Conservation (phyloP, 2,329 filamentous ascomycete species). For the Neofusicoccum laricinum region DNA sequence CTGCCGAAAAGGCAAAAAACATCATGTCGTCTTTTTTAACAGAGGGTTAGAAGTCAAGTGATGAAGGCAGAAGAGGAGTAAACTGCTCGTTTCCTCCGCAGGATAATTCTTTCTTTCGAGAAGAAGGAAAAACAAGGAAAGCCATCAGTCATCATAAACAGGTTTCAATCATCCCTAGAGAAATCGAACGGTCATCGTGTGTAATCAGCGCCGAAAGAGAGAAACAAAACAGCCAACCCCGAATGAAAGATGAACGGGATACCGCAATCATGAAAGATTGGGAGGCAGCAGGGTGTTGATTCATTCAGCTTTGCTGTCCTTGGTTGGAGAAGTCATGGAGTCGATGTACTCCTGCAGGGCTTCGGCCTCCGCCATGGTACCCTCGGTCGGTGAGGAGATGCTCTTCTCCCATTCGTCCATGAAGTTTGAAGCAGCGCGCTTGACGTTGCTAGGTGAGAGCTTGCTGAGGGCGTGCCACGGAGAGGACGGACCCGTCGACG, state of each 20-base stretch:
- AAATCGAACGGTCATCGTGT: not conserved
- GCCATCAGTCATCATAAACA: constrained; percentile 1
- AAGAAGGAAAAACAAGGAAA: not conserved
- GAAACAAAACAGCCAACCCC: not conserved
- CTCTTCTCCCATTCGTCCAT: constrained; percentile 87
- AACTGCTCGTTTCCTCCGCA: not conserved
- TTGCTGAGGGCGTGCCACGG: constrained; percentile 71
- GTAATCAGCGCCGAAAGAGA: not conserved
- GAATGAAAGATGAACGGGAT: not conserved
- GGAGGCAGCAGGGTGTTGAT: not conserved
- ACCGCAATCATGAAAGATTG: not conserved
- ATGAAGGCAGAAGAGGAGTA: not conserved
- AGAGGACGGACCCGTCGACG: constrained; percentile 30
- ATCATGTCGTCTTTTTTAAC: not conserved
- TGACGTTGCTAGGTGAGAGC: constrained; percentile 71
- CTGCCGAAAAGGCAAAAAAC: not conserved
- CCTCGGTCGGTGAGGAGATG: constrained; percentile 13
- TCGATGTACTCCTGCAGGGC: constrained; percentile 11
- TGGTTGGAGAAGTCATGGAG: not conserved
- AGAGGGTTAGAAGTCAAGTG: not conserved
- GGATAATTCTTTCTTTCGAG: not conserved
- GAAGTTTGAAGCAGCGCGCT: constrained; percentile 76
- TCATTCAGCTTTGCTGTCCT: constrained; percentile 6
- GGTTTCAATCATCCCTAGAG: not conserved
- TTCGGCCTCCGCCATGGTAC: constrained; percentile 8